Conservation (phyloP, 225 moss, liverwort and hornwort genomes). For the Climacium dendroides region DNA sequence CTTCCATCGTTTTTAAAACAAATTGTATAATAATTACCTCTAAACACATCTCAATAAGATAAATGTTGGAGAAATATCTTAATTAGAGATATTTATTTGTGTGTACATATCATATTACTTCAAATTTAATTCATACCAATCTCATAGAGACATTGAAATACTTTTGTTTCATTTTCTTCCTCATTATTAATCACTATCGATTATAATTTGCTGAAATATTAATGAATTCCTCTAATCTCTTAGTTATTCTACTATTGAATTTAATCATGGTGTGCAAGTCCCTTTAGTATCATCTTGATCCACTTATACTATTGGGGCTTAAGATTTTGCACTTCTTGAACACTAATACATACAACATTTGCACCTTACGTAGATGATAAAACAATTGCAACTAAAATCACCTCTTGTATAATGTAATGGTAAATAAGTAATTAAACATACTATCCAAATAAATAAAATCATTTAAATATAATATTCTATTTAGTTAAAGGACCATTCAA, state of each 20-base stretch:
- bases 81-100: too few relatives aligned
- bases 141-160: accelerated
- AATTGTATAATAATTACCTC: not conserved
- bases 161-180: not conserved
- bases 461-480: not conserved
- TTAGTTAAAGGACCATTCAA: not conserved
- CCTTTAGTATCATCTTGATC: not conserved
- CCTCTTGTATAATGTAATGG: not conserved
- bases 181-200: not conserved
- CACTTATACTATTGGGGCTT: not conserved
- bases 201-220: not conserved
- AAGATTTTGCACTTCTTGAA: not conserved
- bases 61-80: too few relatives aligned
- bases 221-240: not conserved
- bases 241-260: not conserved
- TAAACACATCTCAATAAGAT: not conserved
- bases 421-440: not conserved
- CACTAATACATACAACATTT: not conserved
- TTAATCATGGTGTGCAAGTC: not conserved
- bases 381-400: not conserved
- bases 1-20: not conserved
- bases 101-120: not conserved
- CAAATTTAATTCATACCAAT: not conserved
- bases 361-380: not conserved
- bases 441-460: not conserved